phyloP scores from a whole-genome alignment of 2,329 filamentous ascomycete species.

The Trichoderma polysporum region DNA sequence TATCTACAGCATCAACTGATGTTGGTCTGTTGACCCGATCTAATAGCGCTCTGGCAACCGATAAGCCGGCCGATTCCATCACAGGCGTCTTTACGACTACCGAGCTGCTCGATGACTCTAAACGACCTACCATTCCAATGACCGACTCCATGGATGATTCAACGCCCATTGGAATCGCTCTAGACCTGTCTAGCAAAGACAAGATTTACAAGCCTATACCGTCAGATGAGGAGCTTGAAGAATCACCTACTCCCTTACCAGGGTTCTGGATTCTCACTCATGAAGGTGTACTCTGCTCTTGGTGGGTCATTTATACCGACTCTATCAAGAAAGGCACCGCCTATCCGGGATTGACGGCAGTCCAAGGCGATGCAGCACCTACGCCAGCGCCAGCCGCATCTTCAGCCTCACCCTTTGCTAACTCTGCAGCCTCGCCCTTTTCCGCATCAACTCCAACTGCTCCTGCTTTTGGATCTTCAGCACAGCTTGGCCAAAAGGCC shows the following conservation, averaged over 20 bases:
- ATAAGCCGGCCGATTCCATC: constrained; percentile 58
- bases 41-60: constrained; percentile 62
- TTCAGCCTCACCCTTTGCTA: constrained; percentile 36
- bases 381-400: constrained; percentile 31
- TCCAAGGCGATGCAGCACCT: constrained; percentile 39
- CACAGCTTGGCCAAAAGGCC: constrained; percentile 49
- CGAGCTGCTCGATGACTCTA: constrained; percentile 69
- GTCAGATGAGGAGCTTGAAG: constrained; percentile 71
- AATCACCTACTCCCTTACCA: constrained; percentile 78
- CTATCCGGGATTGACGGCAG: constrained; percentile 67
- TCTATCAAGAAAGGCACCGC: constrained; percentile 72
- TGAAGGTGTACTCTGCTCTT: constrained; percentile 78
- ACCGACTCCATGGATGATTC: constrained; percentile 60
- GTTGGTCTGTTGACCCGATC: constrained; percentile 77
- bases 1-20: constrained; percentile 77
- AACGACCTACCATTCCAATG: constrained; percentile 73
- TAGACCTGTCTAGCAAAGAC: constrained; percentile 83
- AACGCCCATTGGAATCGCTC: constrained; percentile 73
- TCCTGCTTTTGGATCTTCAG: constrained; percentile 49
- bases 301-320: constrained; percentile 91
- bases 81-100: constrained; percentile 72
- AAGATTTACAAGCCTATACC: constrained; percentile 76
- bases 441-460: constrained; percentile 39
- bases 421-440: constrained; percentile 40
- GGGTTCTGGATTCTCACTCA: constrained; percentile 84